A percentile compares a stretch with the other conserved stretches of the same genome.
Evolutionary conservation across 495 filamentous ascomycete genomes (phyloP).

Genomic region (Clavariopsis aquatica): DNA sequence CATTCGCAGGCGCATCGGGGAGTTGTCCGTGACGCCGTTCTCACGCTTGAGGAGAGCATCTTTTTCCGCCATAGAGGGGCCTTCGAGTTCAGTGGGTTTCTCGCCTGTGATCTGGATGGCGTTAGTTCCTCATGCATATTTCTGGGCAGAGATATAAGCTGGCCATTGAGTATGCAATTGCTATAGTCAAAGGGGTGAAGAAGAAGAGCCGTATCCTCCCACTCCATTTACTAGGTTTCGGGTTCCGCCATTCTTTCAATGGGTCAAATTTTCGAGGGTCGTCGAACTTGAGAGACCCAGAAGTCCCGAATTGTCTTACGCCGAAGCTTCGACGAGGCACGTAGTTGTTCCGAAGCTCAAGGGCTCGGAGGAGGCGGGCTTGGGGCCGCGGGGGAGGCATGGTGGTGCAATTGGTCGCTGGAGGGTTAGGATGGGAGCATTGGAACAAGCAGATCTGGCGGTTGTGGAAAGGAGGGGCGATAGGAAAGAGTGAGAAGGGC

Average conservation of each 20-base stretch:
- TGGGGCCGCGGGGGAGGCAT: constrained; percentile 28
- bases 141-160: background rate
- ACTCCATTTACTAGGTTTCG: constrained; percentile 33
- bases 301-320: constrained; percentile 4
- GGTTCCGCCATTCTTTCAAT: constrained; percentile 20
- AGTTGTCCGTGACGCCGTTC: constrained; percentile 64
- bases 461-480: background rate
- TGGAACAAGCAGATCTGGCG: background rate
- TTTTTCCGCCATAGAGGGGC: constrained; percentile 71
- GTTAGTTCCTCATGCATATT: constrained; percentile 15
- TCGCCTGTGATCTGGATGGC: constrained; percentile 41
- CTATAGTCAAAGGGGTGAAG: constrained; percentile 62
- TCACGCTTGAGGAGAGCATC: constrained; percentile 68
- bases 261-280: constrained; percentile 14
- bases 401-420: constrained; percentile 14
- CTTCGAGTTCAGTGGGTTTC: constrained; percentile 49
- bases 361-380: constrained; percentile 4
- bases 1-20: constrained; percentile 97
- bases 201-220: constrained; percentile 55
- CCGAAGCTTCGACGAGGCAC: background rate
- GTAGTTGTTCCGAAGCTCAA: constrained; percentile 10
- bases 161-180: constrained; percentile 71
- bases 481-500: background rate
- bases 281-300: constrained; percentile 32
- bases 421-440: background rate